phyloP scores from a whole-genome alignment of 2,329 filamentous ascomycete genomes.

The Verruconis gallopava region DNA sequence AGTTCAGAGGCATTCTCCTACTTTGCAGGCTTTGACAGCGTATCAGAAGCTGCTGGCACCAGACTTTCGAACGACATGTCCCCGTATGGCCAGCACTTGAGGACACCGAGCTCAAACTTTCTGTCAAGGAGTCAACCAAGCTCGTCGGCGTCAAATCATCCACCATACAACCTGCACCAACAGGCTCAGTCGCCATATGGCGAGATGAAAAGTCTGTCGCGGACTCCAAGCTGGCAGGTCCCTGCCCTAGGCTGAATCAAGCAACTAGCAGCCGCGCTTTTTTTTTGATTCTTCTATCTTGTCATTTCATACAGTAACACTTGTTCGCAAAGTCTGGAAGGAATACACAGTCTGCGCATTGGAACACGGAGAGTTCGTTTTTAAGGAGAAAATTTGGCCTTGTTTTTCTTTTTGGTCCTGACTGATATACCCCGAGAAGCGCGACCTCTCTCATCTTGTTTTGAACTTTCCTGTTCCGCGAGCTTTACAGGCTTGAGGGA shows the following conservation, averaged over 20 bases:
- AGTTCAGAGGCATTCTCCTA: constrained; percentile 8
- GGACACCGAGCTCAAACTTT: background rate
- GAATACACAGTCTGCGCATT: too few species aligned
- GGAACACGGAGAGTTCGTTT: too few species aligned
- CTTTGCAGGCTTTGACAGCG: constrained; percentile 9
- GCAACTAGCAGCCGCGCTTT: background rate
- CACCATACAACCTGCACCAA: background rate
- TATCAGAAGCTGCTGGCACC: background rate
- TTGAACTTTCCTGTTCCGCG: too few species aligned
- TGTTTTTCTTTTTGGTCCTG: too few species aligned
- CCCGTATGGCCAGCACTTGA: background rate
- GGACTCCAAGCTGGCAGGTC: background rate
- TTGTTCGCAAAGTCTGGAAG: too few species aligned
- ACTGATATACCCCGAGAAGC: too few species aligned
- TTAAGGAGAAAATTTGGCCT: too few species aligned
- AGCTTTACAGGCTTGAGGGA: too few species aligned
- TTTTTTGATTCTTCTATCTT: too few species aligned
- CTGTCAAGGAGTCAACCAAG: background rate
- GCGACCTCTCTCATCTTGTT: too few species aligned
- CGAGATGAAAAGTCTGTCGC: background rate
- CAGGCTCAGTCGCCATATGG: background rate
- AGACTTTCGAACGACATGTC: background rate
- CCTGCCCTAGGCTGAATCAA: background rate
- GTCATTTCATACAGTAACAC: too few species aligned
- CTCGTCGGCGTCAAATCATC: background rate